These are phyloP conservation scores for Musa beccarii DNA, from an alignment of 176 grass and related monocot species.

Conservation along the genomic window DNA sequence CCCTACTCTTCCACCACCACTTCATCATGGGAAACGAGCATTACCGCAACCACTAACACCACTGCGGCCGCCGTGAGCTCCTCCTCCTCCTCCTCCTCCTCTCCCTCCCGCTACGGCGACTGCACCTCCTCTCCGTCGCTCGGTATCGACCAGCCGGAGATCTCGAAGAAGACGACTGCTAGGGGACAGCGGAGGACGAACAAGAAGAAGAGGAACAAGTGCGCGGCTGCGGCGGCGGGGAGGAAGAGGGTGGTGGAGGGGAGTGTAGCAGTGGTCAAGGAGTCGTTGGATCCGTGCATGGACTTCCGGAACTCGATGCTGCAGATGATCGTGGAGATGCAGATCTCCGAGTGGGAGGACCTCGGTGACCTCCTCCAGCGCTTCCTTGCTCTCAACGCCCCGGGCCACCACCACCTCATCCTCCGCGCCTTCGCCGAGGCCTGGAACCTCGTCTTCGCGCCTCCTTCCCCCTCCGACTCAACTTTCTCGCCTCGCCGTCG, in stretches of 20 bases:
- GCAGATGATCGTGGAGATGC: constrained; percentile 96
- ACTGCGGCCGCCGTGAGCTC: constrained; percentile 27
- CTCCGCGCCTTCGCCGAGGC: constrained; percentile 90
- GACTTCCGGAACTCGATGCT: constrained; percentile 93
- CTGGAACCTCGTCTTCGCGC: constrained; percentile 55
- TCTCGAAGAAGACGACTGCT: background rate
- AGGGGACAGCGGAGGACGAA: constrained; percentile 8
- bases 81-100: constrained; percentile 40
- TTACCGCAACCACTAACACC: constrained; percentile 40
- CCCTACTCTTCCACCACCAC: constrained; percentile 34
- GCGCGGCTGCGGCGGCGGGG: background rate
- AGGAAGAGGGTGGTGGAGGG: constrained; percentile 33
- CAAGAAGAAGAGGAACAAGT: constrained; percentile 5
- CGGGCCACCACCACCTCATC: constrained; percentile 82
- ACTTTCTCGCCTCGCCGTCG: background rate
- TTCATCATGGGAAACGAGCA: constrained; percentile 40
- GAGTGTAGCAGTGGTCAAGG: constrained; percentile 74
- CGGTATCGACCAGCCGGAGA: background rate
- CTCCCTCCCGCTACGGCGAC: constrained; percentile 58
- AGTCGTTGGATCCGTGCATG: constrained; percentile 68
- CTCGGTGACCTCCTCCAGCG: constrained; percentile 82
- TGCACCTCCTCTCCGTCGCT: background rate
- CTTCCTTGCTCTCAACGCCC: constrained; percentile 91
- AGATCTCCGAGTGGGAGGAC: constrained; percentile 97
- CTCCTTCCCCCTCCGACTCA: constrained; percentile 35